Evolutionary conservation across 2,329 filamentous ascomycete genomes (phyloP).

Genomic region (Malbranchea cinnamomea): DNA sequence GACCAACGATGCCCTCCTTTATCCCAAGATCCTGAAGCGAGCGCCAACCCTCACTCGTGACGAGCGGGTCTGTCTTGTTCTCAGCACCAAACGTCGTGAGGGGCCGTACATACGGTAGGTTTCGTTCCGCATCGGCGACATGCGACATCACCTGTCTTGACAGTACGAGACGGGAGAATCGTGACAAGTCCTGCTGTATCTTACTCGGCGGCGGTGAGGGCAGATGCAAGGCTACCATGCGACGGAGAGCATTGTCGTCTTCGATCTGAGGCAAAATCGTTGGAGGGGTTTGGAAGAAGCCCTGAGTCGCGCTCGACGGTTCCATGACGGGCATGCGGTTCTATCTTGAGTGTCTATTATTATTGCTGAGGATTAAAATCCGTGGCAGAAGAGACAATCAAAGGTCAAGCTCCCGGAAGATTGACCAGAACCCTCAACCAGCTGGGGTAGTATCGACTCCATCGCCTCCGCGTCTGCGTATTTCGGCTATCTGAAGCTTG

Average conservation of each 20-base stretch:
- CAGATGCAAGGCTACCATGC: conserved; percentile 12
- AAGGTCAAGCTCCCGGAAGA: too few species aligned
- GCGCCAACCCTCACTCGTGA: conserved; percentile 16
- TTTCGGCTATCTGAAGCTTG: too few species aligned
- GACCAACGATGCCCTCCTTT: conserved; percentile 14
- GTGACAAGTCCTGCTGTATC: conserved; percentile 11
- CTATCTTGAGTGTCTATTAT: too few species aligned
- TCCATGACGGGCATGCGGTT: too few species aligned
- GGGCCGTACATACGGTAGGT: conserved; percentile 12
- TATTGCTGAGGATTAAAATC: too few species aligned
- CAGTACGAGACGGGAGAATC: conserved; percentile 12
- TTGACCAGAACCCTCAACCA: too few species aligned
- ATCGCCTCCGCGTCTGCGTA: too few species aligned
- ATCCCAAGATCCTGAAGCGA: conserved; percentile 13
- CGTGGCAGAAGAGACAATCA: too few species aligned
- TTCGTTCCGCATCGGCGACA: conserved; percentile 13
- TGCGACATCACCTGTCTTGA: conserved; percentile 10
- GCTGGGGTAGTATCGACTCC: too few species aligned
- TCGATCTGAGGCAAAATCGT: conserved; percentile 10
- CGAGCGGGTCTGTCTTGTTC: conserved; percentile 14
- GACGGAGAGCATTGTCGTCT: conserved; percentile 12
- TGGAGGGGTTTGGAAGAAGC: conserved; percentile 14
- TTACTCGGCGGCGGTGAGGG: conserved; percentile 11
- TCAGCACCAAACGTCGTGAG: conserved; percentile 14
- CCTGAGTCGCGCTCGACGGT: conserved; percentile 13